Evolutionary conservation across 345 rosid genomes (phyloP).

Genomic region (Noccaea caerulescens): DNA sequence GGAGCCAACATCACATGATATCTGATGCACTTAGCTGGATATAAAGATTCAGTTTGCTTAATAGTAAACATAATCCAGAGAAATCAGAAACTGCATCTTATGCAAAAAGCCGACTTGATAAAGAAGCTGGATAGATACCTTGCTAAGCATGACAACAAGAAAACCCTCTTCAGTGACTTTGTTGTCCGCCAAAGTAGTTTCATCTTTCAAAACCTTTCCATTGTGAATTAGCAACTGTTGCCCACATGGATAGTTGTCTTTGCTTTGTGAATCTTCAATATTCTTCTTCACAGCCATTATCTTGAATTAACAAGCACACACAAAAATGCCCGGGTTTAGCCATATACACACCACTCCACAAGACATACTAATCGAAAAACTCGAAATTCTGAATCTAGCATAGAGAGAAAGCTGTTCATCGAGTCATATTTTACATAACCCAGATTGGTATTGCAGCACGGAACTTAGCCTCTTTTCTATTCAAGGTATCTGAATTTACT

Average conservation of each 20-base stretch:
- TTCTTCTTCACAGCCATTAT: conserved; percentile 96
- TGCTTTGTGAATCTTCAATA: conserved; percentile 92
- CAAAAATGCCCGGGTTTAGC: conserved; percentile 28
- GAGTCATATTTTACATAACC: not conserved
- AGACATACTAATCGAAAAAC: conserved; percentile 3
- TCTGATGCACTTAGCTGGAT: not conserved
- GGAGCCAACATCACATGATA: not conserved
- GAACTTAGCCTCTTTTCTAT: not conserved
- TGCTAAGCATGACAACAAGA: conserved; percentile 99
- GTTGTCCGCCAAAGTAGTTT: conserved; percentile 78
- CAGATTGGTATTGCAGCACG: conserved; percentile 46
- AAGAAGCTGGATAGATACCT: conserved; percentile 49
- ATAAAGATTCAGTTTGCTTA: not conserved
- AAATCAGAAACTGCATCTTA: conserved; percentile 16
- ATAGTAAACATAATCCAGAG: not conserved
- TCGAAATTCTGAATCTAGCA: conserved; percentile 22
- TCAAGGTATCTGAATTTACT: not conserved
- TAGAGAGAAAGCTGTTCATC: not conserved
- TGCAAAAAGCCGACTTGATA: not conserved
- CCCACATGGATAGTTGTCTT: conserved; percentile 94
- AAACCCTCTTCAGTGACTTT: conserved; percentile 94
- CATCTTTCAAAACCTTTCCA: conserved; percentile 98
- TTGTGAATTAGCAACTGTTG: conserved; percentile 91
- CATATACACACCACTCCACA: conserved; percentile 68
- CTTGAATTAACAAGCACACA: conserved; percentile 38